phyloP scores from a whole-genome alignment of 805 yeast genomes.

The Saccharomycopsis sp. region DNA sequence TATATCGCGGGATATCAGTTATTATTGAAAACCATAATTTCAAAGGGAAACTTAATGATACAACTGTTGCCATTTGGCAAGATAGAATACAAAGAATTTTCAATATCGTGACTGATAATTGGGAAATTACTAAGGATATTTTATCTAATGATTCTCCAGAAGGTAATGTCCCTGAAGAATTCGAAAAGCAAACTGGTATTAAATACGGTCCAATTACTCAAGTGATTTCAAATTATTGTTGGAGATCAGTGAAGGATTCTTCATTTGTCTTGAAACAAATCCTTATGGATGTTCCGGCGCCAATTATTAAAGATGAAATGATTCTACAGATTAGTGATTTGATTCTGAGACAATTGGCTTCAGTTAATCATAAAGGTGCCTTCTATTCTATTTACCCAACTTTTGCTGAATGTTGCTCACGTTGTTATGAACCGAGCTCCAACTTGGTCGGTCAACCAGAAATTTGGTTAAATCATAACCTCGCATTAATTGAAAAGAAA shows the following conservation, averaged over 20 bases:
- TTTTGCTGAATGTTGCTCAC: slow-evolving; percentile 55
- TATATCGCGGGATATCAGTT: slow-evolving; percentile 50
- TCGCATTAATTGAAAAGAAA: slow-evolving; percentile 44
- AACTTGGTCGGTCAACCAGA: slow-evolving; percentile 36
- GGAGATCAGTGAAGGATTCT: slow-evolving; percentile 81
- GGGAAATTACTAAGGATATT: slow-evolving; percentile 39
- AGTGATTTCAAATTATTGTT: slow-evolving; percentile 56
- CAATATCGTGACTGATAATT: slow-evolving; percentile 26
- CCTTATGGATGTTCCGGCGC: slow-evolving; percentile 29
- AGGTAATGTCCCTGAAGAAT: slow-evolving; percentile 47
- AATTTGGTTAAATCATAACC: slow-evolving; percentile 53
- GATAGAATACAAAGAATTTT: slow-evolving; percentile 17
- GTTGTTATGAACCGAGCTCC: slow-evolving; percentile 33
- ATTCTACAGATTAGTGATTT: slow-evolving; percentile 40
- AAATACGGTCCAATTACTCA: slow-evolving; percentile 31
- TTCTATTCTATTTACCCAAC: slow-evolving; percentile 84
- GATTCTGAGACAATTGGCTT: slow-evolving; percentile 58
- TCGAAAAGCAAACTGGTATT: slow-evolving; percentile 27
- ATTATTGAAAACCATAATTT: slow-evolving; percentile 31
- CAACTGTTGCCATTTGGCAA: slow-evolving; percentile 1
- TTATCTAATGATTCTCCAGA: slow-evolving; percentile 68
- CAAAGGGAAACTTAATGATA: slow-evolving; percentile 6
- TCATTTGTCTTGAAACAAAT: slow-evolving; percentile 45
- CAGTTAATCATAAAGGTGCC: slow-evolving; percentile 86
- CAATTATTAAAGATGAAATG: slow-evolving; percentile 23